Base-by-base conservation (phyloP, 805 yeast genomes). In the Metschnikowia drakensbergensis region DNA sequence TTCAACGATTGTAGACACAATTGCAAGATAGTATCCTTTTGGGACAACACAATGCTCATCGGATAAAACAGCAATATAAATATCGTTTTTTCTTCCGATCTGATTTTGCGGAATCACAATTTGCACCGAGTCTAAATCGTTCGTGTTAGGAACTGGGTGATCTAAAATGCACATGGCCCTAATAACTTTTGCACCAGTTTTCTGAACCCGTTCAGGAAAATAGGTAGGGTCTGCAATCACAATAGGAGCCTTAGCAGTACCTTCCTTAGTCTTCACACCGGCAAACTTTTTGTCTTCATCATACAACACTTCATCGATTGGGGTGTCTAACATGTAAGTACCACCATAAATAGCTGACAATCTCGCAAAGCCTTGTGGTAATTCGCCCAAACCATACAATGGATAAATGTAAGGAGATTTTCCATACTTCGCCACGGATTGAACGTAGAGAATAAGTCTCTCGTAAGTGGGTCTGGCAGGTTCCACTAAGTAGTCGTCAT, bases 301-400 rank as follows among this genome's bases (percentile, higher is more conserved):
- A 67, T 84, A 91, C 44, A 87, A 75, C 17, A 91, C 79, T 70
- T 92, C 96, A 52, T 94, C 96, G 54, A 94, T 83, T 42, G 97
- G 97, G 30, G 96, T 92, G 65, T 90, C 96, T 63, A 94, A 80
- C 99, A 94, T 94, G 66, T 90, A 94, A 17, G 98, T 92, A 62
- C 99, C 99, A 55, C 99, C 99, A 64, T 94, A 90, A 57, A 94
- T 92, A 26, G 99, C 99, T 45, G 96, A 84, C 53, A 94, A 80
- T 66, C 99, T 81, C 8, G 98, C 97, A 74, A 94, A 94, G 6
- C 97, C 99, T 72, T 94, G 99, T n/a, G 99, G 99, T 51, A 94
- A 77, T 69, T 94, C 99, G 45, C 99, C 99, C 50, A 94, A 78
- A 6, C 99, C 99, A 64, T 94, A 94, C 61, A 92, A 75, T 42